A percentile compares a stretch with the other conserved stretches of the same genome.
Evolutionary conservation across 305 asterid species (phyloP).

Genomic region (Andrographis paniculata): DNA sequence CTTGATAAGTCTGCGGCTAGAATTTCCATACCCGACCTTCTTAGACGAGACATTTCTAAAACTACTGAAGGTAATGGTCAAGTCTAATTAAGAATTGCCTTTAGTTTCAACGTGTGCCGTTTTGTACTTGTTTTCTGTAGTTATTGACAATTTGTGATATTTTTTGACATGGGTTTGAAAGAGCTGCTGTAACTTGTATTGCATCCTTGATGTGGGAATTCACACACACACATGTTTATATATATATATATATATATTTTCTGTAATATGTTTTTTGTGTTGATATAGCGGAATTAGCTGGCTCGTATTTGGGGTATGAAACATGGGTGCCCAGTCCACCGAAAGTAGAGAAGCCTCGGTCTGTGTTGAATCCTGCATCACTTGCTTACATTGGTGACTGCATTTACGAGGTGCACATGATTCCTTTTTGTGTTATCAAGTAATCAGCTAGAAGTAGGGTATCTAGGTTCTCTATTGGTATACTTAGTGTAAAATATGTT

Average conservation of each 20-base stretch:
- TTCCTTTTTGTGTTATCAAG: background rate
- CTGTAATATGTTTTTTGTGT: constrained; percentile 8
- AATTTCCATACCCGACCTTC: constrained; percentile 56
- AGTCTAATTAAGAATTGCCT: too few relatives aligned
- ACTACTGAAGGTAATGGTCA: constrained; percentile 23
- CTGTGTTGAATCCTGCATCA: constrained; percentile 76
- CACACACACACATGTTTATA: too few relatives aligned
- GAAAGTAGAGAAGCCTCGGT: constrained; percentile 79
- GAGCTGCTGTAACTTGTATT: background rate
- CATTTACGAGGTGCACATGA: constrained; percentile 58
- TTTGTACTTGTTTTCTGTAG: too few relatives aligned
- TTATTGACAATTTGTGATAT: too few relatives aligned
- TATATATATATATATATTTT: too few relatives aligned
- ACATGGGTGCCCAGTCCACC: constrained; percentile 80
- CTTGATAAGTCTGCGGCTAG: constrained; percentile 16
- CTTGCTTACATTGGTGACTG: constrained; percentile 90
- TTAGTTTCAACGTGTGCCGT: too few relatives aligned
- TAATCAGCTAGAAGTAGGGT: too few relatives aligned
- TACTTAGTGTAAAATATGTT: too few relatives aligned
- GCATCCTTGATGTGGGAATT: background rate
- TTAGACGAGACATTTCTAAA: constrained; percentile 39
- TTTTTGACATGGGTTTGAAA: background rate
- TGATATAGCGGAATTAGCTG: constrained; percentile 29
- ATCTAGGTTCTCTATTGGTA: too few relatives aligned
- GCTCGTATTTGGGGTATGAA: constrained; percentile 64